Percentiles rank a stretch among this genome's conserved stretches.
Evolutionary conservation across 768 basidiomycete genomes (phyloP).

Genomic region (Amanita brunnescens): DNA sequence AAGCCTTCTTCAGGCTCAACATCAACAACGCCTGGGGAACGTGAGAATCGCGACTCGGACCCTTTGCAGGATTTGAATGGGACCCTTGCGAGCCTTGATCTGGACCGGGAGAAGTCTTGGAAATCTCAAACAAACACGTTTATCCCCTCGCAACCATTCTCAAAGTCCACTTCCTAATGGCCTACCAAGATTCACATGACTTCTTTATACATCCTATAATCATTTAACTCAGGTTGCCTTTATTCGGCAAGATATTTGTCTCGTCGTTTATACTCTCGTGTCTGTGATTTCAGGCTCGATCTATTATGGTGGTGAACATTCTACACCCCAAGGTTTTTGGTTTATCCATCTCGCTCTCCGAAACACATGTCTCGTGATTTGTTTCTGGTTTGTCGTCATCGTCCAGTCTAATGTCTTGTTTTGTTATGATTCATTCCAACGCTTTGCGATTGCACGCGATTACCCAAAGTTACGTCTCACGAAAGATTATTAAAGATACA

Average conservation of each 20-base stretch:
- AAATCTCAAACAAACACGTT: not conserved
- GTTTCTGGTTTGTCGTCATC: conserved; percentile 5
- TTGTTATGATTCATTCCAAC: conserved; percentile 5
- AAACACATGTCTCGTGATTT: not conserved
- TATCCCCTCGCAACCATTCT: not conserved
- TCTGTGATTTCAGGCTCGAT: conserved; percentile 7
- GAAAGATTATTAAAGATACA: conserved; percentile 5
- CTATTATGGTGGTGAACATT: conserved; percentile 1
- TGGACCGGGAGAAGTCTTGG: conserved; percentile 30
- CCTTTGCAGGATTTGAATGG: conserved; percentile 64
- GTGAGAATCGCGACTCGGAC: conserved; percentile 35
- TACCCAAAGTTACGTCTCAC: conserved; percentile 1
- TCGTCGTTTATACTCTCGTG: conserved; percentile 5
- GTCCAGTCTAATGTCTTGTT: conserved; percentile 8
- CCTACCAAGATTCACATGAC: not conserved
- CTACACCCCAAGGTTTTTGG: not conserved
- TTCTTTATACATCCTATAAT: conserved; percentile 4
- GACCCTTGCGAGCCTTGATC: conserved; percentile 65
- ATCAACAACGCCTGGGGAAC: conserved; percentile 11
- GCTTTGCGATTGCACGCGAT: conserved; percentile 8
- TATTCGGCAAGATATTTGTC: conserved; percentile 1
- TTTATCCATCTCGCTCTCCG: conserved; percentile 3
- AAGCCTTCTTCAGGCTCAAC: conserved; percentile 45
- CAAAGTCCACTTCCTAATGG: not conserved
- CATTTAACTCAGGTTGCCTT: not conserved